Evolutionary conservation across 2,329 filamentous ascomycete genomes (phyloP).

Genomic region (Monilinia laxa): DNA sequence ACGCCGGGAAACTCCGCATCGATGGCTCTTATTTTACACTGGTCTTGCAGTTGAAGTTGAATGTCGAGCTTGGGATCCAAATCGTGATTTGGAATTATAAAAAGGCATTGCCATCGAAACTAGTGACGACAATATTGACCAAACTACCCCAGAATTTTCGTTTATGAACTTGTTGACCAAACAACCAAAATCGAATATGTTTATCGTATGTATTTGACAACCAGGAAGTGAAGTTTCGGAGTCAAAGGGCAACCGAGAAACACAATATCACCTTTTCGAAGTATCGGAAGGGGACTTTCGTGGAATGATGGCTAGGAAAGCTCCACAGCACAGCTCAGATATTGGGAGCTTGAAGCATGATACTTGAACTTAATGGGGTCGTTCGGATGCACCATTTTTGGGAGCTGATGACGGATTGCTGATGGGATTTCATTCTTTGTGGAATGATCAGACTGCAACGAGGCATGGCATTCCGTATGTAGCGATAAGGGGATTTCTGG

Average conservation of each 20-base stretch:
- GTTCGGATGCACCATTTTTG: constrained; percentile 53
- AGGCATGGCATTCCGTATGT: constrained; percentile 49
- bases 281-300: constrained; percentile 44
- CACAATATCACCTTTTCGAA: constrained; percentile 48
- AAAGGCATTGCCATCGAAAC: neutral
- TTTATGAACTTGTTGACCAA: neutral
- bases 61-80: neutral
- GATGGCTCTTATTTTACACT: constrained; percentile 2
- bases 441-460: constrained; percentile 54
- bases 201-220: constrained; percentile 44
- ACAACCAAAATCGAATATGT: neutral
- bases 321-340: constrained; percentile 51
- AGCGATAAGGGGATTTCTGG: constrained; percentile 40
- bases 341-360: constrained; percentile 54
- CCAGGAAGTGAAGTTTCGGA: constrained; percentile 49
- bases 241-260: constrained; percentile 40
- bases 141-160: neutral
- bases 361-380: constrained; percentile 59
- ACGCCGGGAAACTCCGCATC: neutral
- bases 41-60: constrained; percentile 1
- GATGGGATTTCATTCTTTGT: constrained; percentile 54
- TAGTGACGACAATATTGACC: neutral
- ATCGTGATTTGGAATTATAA: neutral
- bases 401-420: constrained; percentile 43
- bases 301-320: constrained; percentile 43